A percentile compares a stretch with the other conserved stretches of the same genome.
phyloP scores from a whole-genome alignment of 2,329 filamentous ascomycete genomes.

The Chaetomiaceae sp. region DNA sequence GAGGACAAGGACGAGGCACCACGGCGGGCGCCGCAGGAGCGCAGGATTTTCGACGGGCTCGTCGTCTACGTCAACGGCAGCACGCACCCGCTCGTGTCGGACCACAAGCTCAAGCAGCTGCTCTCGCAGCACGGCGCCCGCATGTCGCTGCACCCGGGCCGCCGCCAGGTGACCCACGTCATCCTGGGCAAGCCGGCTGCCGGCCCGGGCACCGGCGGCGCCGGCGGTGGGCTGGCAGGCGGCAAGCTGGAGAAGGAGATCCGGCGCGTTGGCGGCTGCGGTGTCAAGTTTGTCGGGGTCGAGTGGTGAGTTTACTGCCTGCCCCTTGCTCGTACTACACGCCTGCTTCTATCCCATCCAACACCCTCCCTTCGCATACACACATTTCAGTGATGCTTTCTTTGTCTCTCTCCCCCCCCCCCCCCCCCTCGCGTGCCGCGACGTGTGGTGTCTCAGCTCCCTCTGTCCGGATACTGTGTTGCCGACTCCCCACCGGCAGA shows the following conservation, averaged over 20 bases:
- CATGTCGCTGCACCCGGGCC: constrained; percentile 63
- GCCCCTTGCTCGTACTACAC: too few species aligned
- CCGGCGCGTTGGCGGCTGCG: constrained; percentile 56
- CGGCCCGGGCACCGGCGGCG: constrained; percentile 41
- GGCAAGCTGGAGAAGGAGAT: constrained; percentile 81
- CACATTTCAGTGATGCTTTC: too few species aligned
- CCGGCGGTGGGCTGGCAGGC: constrained; percentile 68
- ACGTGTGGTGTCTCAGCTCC: constrained; percentile 9
- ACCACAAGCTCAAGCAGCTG: constrained; percentile 77
- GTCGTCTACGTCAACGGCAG: constrained; percentile 84
- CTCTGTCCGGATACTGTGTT: constrained; percentile 13
- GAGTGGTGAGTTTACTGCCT: constrained; percentile 59
- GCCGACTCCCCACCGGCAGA: constrained; percentile 5
- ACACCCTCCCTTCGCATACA: neutral
- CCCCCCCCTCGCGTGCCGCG: too few species aligned
- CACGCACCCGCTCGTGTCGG: constrained; percentile 72
- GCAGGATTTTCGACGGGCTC: constrained; percentile 60
- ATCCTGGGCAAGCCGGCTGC: constrained; percentile 64
- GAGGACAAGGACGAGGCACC: constrained; percentile 33
- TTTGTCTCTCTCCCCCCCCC: constrained; percentile 6
- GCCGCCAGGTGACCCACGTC: constrained; percentile 76
- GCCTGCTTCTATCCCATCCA: neutral
- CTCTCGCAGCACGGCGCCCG: constrained; percentile 68
- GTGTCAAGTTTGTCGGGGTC: constrained; percentile 70
- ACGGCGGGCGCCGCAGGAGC: constrained; percentile 20